These are phyloP conservation scores for Caryopteris hybrid DNA, from an alignment of 305 asterid genomes.

Conservation along the genomic window DNA sequence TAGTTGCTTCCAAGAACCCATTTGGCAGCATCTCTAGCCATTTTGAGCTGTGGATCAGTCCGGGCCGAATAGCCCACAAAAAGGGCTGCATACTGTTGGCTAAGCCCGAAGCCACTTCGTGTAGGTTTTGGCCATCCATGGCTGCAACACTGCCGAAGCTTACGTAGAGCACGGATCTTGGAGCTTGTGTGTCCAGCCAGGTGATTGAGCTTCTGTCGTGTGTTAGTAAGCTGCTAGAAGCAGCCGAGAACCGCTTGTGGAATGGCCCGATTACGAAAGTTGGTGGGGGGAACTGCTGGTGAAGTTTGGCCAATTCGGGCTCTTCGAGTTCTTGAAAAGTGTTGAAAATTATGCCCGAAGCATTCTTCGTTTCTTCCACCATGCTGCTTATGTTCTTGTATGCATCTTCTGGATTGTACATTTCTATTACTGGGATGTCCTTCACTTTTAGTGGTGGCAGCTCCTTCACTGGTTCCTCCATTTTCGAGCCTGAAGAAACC, in stretches of 20 bases:
- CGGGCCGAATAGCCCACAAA: slow-evolving; percentile 12
- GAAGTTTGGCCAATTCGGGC: not conserved
- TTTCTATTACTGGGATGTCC: slow-evolving; percentile 10
- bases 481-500: not conserved
- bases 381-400: not conserved
- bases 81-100: not conserved
- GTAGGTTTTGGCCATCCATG: not conserved
- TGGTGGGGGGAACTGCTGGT: not conserved
- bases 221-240: slow-evolving; percentile 1
- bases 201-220: not conserved
- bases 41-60: not conserved
- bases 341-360: slow-evolving; percentile 16
- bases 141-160: slow-evolving; percentile 17
- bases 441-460: slow-evolving; percentile 17
- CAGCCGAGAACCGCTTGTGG: slow-evolving; percentile 15
- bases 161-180: not conserved
- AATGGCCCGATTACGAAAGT: not conserved
- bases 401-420: slow-evolving; percentile 12
- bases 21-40: not conserved
- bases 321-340: slow-evolving; percentile 5
- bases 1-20: slow-evolving; percentile 4
- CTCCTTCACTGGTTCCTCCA: slow-evolving; percentile 14
- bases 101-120: not conserved
- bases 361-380: slow-evolving; percentile 10
- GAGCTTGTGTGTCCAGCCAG: not conserved